Conservation (phyloP, 1,284 basidiomycete species). For the Vanrija humicola region DNA sequence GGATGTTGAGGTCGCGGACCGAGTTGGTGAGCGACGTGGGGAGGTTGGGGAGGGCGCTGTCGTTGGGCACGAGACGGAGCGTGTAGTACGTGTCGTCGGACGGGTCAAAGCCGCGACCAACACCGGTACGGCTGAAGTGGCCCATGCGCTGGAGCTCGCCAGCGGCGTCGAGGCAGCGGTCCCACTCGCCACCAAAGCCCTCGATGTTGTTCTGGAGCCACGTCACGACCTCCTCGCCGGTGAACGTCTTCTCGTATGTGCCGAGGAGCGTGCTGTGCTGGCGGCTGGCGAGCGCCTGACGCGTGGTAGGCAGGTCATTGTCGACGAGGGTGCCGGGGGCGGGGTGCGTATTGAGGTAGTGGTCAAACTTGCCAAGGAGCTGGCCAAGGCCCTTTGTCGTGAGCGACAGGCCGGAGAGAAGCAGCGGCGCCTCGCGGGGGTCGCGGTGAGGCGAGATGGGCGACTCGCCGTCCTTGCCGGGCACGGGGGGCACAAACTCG, state of each 20-base stretch:
- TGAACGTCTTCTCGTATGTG: conserved; percentile 79
- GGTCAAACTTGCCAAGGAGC: conserved; percentile 57
- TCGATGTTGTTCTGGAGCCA: conserved; percentile 69
- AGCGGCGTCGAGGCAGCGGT: conserved; percentile 74
- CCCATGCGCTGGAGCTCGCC: conserved; percentile 69
- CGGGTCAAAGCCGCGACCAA: conserved; percentile 46
- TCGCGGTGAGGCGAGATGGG: conserved; percentile 4
- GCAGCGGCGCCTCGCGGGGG: conserved; percentile 54
- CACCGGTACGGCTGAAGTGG: conserved; percentile 67
- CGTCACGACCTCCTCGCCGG: conserved; percentile 70
- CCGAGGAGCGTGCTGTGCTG: conserved; percentile 73
- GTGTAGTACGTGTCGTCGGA: conserved; percentile 42
- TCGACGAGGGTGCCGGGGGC: conserved; percentile 32
- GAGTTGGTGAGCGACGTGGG: conserved; percentile 6
- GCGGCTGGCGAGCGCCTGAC: conserved; percentile 59
- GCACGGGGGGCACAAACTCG: conserved; percentile 17
- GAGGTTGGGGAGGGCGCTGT: conserved; percentile 16
- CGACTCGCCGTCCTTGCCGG: conserved; percentile 8
- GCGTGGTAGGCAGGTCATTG: conserved; percentile 43
- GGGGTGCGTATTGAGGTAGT: conserved; percentile 38
- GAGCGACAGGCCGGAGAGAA: conserved; percentile 69
- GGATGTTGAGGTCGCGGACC: conserved; percentile 6
- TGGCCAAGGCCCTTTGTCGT: conserved; percentile 61
- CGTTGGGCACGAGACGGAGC: conserved; percentile 28
- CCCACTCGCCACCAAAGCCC: conserved; percentile 66